Conservation (phyloP, 2,329 filamentous ascomycete genomes). For the Colletotrichum lupini region DNA sequence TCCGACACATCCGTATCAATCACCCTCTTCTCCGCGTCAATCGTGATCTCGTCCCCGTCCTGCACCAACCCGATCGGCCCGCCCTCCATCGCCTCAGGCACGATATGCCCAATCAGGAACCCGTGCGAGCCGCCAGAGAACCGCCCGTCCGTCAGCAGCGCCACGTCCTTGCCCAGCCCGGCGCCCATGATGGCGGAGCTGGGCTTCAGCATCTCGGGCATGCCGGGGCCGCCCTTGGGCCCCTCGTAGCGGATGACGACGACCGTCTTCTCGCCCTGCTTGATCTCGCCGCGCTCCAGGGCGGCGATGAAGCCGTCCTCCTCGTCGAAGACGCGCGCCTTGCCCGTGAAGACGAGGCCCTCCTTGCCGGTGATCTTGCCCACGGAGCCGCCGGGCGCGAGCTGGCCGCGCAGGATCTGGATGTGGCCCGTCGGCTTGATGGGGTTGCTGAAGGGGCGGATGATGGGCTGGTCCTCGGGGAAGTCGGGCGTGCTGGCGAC, state of each 20-base stretch:
- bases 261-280: conserved; percentile 88
- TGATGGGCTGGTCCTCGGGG: conserved; percentile 82
- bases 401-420: conserved; percentile 86
- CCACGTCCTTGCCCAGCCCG: conserved; percentile 80
- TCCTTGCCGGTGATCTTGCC: conserved; percentile 97
- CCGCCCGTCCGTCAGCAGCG: conserved; percentile 78
- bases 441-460: conserved; percentile 82
- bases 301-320: conserved; percentile 84
- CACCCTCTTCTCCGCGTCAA: conserved; percentile 81
- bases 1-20: conserved; percentile 75
- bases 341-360: conserved; percentile 83
- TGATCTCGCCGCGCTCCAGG: conserved; percentile 81
- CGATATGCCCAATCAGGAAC: conserved; percentile 89
- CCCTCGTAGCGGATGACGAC: conserved; percentile 94
- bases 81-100: conserved; percentile 87
- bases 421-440: conserved; percentile 91
- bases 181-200: conserved; percentile 93
- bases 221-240: conserved; percentile 91
- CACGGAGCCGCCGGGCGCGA: conserved; percentile 87
- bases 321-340: conserved; percentile 85
- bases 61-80: conserved; percentile 86
- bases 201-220: conserved; percentile 97
- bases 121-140: conserved; percentile 87
- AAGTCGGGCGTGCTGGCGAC: conserved; percentile 80
- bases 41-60: conserved; percentile 83